phyloP scores from a whole-genome alignment of 2,329 filamentous ascomycete species.

The Fusarium keratoplasticum region DNA sequence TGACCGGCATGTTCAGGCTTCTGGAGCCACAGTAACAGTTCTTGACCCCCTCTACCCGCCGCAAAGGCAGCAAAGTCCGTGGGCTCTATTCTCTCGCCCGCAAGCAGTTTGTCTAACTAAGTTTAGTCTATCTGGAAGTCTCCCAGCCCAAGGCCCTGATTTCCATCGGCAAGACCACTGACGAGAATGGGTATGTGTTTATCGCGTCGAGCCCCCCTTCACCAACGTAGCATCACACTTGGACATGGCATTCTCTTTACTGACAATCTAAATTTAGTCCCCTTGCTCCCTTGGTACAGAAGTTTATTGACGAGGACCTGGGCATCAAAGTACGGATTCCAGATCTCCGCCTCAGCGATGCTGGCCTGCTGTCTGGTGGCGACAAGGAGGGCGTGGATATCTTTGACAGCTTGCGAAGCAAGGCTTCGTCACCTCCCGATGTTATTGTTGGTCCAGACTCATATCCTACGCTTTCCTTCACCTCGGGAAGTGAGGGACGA shows the following conservation, averaged over 20 bases:
- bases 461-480: constrained; percentile 80
- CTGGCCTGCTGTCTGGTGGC: constrained; percentile 80
- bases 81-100: not conserved
- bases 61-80: constrained; percentile 36
- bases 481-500: constrained; percentile 77
- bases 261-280: constrained; percentile 52
- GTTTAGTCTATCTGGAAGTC: constrained; percentile 77
- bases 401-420: constrained; percentile 65
- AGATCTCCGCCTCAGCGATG: constrained; percentile 75
- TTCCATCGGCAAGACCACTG: constrained; percentile 77
- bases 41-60: constrained; percentile 72
- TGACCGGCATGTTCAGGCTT: constrained; percentile 43
- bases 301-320: constrained; percentile 80
- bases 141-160: constrained; percentile 76
- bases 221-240: not conserved
- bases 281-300: constrained; percentile 60
- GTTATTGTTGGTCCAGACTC: constrained; percentile 85
- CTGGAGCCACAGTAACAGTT: constrained; percentile 72
- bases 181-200: constrained; percentile 34
- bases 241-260: not conserved
- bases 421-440: constrained; percentile 68
- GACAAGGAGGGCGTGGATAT: constrained; percentile 73
- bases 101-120: not conserved
- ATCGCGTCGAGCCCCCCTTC: not conserved
- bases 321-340: constrained; percentile 80